Base-by-base conservation (phyloP, 2,329 filamentous ascomycete species). In the Dothistroma pini region DNA sequence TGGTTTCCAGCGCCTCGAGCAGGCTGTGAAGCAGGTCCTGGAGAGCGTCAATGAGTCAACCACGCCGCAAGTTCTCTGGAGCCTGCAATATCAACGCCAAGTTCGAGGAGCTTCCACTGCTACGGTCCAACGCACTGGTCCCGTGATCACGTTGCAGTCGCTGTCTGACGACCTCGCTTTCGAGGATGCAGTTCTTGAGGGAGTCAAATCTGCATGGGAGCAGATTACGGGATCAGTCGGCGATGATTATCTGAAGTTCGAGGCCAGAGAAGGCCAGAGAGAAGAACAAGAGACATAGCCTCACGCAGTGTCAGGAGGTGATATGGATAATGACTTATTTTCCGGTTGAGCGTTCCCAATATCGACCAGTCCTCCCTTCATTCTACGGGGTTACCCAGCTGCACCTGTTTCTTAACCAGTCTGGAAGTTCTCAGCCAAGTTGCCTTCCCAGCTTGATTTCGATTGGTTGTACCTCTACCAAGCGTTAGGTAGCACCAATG, bases 191-290 rank as follows among this genome's bases (percentile, higher is more conserved):
- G 78, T 86, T 1, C 75, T 97, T 10, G 83, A 86, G 7, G 75
- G 84, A 29, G 89, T 96, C 1, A 84, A 84, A 62, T 75, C 83
- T 10, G 85, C 87, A 7, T 97, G 93, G 92, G 79, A 83, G 63
- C 77, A 79, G 54, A 80, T 92, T 4, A 78, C 84, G 66, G 84
- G 82, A 4, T 77, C 74, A 1, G 78, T 78, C 19, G 29, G 34
- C 78, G 77, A 78, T 29, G 75, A 83, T 50, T 97, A 95, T 69
- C 87, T 97, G 84, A 79, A 83, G 21, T 96, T 96, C 73, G 84
- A 88, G 54, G 89, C 95, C 62, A 55, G 66, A 50, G 64, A 68
- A 21, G 62, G 64, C 19, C 41, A 44, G n/a, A n/a, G n/a, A n/a
- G 41, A 44, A 19, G 41, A 19, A 16, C 12, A 44, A 14, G 41